Evolutionary conservation across 169 alveolate species (phyloP).

Genomic region (Cryptosporidium muris): DNA sequence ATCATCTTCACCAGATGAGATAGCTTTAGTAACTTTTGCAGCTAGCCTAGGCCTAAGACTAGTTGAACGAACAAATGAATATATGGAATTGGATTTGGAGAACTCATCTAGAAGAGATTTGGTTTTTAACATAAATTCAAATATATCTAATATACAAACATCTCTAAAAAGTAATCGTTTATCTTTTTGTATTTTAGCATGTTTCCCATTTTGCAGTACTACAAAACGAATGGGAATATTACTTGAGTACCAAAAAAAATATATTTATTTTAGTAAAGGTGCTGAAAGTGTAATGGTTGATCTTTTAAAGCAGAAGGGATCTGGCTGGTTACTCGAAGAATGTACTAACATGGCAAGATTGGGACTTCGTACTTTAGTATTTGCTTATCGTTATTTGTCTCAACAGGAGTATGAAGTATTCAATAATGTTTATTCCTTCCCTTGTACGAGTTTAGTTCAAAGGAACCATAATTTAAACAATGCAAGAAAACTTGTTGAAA

Average conservation of each 20-base stretch:
- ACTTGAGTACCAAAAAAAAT: constrained; percentile 83
- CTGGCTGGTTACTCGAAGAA: constrained; percentile 87
- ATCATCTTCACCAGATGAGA: constrained; percentile 99
- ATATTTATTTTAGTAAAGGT: constrained; percentile 86
- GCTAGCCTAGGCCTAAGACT: constrained; percentile 89
- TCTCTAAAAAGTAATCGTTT: not conserved
- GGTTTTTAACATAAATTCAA: too few species aligned
- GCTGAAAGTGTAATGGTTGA: constrained; percentile 93
- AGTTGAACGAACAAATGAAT: constrained; percentile 85
- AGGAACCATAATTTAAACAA: constrained; percentile 75
- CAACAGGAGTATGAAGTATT: constrained; percentile 85
- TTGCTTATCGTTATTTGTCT: constrained; percentile 89
- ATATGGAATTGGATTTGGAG: constrained; percentile 80
- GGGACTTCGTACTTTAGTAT: constrained; percentile 95
- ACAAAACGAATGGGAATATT: constrained; percentile 98
- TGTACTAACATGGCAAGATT: constrained; percentile 90
- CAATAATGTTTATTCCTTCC: constrained; percentile 59
- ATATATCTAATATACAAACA: not conserved
- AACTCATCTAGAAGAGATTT: constrained; percentile 16
- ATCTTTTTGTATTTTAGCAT: constrained; percentile 87
- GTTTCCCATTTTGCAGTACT: constrained; percentile 96
- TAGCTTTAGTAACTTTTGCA: constrained; percentile 96
- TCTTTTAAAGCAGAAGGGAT: constrained; percentile 85
- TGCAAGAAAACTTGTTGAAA: constrained; percentile 78
- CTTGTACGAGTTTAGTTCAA: constrained; percentile 70